Evolutionary conservation across 306 rosid genomes (phyloP), one percentile per base, ranked within the genome.

Genomic region (Castanospermum australe): DNA sequence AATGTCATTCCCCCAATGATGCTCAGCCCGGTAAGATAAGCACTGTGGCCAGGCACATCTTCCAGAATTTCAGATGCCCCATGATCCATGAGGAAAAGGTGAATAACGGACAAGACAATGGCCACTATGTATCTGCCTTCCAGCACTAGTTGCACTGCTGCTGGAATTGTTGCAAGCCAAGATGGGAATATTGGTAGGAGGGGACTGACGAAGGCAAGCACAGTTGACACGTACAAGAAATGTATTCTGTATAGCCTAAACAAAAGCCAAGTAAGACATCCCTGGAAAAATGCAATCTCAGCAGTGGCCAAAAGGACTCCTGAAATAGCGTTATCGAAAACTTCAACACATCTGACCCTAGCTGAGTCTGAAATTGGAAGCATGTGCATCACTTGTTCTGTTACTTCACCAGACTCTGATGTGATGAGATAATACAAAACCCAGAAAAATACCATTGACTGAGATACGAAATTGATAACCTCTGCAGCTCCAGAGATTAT

Each of bases 301-400:
- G 97, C 97, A n/a, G 94, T 88, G 45, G 98, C 87, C 76, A 93
- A 87, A 78, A 93, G 94, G 30, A 91, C 97, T n/a, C 97, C 97
- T 0, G 98, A 87, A 44, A 91, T 85, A 2, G 98, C 96, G 11
- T 85, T 88, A 72, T 93, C 90, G 64, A 93, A 89, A 81, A 93
- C 98, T 75, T 89, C 91, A 30, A 91, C 97, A 20, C 97, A 89
- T 77, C 93, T 83, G 77, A 61, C 76, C 76, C 92, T 83, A 0
- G 97, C 89, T 0, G 87, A 82, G 12, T 70, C 76, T 28, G 92
- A 82, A 32, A 93, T 88, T 0, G 97, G 96, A 75, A 93, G 81
- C 97, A 93, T 91, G 67, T 71, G 36, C 81, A 93, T 83, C 18
- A 81, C 92, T 79, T 93, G 94, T 80, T 88, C 87, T n/a, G 97